Base-by-base conservation (phyloP, 2,329 filamentous ascomycete genomes). In the Fusarium albidum region DNA sequence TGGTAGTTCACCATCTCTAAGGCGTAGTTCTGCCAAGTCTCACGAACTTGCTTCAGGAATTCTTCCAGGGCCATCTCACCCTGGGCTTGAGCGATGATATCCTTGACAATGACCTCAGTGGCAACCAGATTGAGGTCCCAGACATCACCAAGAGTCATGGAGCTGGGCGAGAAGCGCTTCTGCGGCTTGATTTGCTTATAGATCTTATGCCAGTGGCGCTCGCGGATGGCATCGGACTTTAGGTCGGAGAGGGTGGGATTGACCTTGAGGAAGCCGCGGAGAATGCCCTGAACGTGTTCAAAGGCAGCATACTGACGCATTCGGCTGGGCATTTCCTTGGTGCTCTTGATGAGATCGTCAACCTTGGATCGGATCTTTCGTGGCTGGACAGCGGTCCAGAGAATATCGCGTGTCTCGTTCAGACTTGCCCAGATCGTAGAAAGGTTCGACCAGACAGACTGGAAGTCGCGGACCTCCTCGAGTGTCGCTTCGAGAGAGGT, bases 231-330 rank as follows among this genome's bases (percentile, higher is more conserved):
- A 73, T 99, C 95, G 1, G 94, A 97, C 71, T 97, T 96, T 73
- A 99, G 82, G 61, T 99, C 95, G 5, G 87, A 85, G 4, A 99
- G 82, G 28, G 97, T 82, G 10, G 88, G 82, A 69, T 98, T 99
- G 65, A 96, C 92, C 73, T 96, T 98, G 59, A 97, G 82, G 41
- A 96, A 83, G 57, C 93, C 88, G 37, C 92, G 90, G 33, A 99
- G 84, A 26, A 96, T 90, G 59, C 86, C 92, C 71, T 99, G 96
- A 32, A 99, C 92, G 69, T 99, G 94, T 74, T 99, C 96, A 71
- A 99, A 99, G n/a, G 96, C 96, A 65, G 96, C 94, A 73, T 99
- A 99, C 70, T 99, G 96, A 55, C 96, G 88, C 94, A 99, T 98
- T 54, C 95, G 88, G 74, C 92, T 96, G 0, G 96, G 95, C 95